Conservation (phyloP, 345 rosid species). For the Eucalyptus erythrocorys region DNA sequence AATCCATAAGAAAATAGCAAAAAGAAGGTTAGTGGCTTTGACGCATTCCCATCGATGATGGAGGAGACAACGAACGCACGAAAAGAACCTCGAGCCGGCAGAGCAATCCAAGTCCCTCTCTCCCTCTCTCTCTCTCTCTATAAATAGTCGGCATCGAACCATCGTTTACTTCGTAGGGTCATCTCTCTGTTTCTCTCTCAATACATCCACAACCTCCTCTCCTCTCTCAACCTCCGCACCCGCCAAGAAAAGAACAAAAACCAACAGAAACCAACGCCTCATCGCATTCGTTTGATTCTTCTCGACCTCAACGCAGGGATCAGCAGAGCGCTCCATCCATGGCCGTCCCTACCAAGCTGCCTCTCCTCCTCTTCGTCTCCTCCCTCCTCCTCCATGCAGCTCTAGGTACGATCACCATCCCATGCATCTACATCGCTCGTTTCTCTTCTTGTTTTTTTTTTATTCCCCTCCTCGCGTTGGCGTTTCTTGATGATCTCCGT, state of each 20-base stretch:
- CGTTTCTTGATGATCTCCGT: background rate
- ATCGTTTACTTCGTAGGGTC: background rate
- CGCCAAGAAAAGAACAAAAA: background rate
- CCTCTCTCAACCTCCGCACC: background rate
- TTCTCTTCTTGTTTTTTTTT: background rate
- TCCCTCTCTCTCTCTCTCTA: background rate
- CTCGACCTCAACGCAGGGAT: background rate
- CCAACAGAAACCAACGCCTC: background rate
- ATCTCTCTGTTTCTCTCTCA: background rate
- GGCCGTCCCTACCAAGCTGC: constrained; percentile 42
- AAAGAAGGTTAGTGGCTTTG: background rate
- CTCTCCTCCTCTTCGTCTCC: constrained; percentile 35
- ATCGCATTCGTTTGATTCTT: background rate
- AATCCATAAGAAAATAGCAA: background rate
- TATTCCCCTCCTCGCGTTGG: background rate
- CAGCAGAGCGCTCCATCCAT: background rate
- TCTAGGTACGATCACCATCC: constrained; percentile 24
- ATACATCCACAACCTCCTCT: background rate
- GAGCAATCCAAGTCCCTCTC: background rate
- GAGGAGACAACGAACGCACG: background rate
- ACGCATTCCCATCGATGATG: background rate
- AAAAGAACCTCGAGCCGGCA: background rate
- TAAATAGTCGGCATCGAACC: background rate
- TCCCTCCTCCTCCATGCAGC: constrained; percentile 50
- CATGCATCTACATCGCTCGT: background rate